Evolutionary conservation across 75 land plant genomes (phyloP).

Genomic region (Pinus tabuliformis): DNA sequence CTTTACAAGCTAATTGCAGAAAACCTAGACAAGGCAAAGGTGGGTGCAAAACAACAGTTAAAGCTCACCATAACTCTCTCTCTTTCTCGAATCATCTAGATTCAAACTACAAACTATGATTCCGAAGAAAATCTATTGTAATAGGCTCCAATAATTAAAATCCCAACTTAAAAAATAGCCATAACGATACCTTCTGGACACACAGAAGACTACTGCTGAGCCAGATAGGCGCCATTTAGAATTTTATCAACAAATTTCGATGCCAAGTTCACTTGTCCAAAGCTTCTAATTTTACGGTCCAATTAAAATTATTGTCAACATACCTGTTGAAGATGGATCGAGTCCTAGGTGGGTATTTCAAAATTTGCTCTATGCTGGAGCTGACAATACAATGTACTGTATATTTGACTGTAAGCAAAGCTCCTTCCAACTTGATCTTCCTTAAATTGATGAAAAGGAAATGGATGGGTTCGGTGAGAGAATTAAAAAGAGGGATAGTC

Average conservation of each 20-base stretch:
- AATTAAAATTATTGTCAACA: neutral
- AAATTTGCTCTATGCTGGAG: neutral
- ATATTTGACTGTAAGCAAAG: too few species aligned
- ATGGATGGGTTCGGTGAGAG: too few species aligned
- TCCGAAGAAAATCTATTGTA: neutral
- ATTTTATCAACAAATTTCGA: neutral
- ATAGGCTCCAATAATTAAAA: neutral
- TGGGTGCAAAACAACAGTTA: too few species aligned
- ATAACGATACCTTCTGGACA: neutral
- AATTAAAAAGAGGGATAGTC: too few species aligned
- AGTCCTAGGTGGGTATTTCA: neutral
- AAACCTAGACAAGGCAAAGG: too few species aligned
- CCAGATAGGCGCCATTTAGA: neutral
- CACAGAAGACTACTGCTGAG: neutral
- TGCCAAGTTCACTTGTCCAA: neutral
- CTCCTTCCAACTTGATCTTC: too few species aligned
- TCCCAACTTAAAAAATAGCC: neutral
- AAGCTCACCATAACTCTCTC: too few species aligned
- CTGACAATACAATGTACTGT: too few species aligned
- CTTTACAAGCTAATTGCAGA: too few species aligned
- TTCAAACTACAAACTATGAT: too few species aligned
- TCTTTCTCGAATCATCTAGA: too few species aligned
- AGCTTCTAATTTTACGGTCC: neutral
- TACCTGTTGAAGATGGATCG: constrained; percentile 1
- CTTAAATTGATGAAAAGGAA: too few species aligned